Conservation (phyloP, 2,329 filamentous ascomycete species). For the Apiospora rasikravindrae region DNA sequence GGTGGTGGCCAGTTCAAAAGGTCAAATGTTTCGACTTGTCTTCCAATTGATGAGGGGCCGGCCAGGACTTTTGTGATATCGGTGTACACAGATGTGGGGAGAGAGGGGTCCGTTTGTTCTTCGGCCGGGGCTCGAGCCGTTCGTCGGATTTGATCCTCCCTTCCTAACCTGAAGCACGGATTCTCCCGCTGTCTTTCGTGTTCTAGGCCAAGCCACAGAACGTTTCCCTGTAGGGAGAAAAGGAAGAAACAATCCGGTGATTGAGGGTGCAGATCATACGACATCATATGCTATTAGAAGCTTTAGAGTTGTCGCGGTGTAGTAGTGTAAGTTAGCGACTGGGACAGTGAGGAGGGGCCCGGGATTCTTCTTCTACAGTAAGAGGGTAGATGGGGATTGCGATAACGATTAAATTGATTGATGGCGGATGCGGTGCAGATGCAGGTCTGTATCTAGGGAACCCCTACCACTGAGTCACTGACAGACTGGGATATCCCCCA, state of each 20-base stretch:
- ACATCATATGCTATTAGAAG: neutral
- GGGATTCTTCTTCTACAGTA: neutral
- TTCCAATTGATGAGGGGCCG: neutral
- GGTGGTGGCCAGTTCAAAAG: neutral
- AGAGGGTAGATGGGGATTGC: neutral
- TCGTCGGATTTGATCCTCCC: neutral
- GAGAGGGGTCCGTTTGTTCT: neutral
- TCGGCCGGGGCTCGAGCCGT: neutral
- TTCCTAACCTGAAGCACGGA: neutral
- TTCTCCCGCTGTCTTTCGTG: neutral
- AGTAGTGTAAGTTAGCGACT: slow-evolving; percentile 3
- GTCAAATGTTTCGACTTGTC: neutral
- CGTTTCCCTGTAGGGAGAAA: neutral
- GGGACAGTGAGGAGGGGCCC: neutral
- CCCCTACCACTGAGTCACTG: neutral
- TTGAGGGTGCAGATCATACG: neutral
- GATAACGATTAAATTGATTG: neutral
- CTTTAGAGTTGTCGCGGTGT: neutral
- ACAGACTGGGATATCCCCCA: neutral
- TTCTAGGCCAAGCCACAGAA: neutral
- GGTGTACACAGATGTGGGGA: neutral
- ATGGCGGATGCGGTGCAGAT: neutral
- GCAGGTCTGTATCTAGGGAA: neutral
- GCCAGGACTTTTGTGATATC: neutral
- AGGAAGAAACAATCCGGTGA: neutral